Evolutionary conservation across 2,329 filamentous ascomycete species (phyloP), one percentile per base, ranked within the genome.

Genomic region (Fusarium xyrophilum): DNA sequence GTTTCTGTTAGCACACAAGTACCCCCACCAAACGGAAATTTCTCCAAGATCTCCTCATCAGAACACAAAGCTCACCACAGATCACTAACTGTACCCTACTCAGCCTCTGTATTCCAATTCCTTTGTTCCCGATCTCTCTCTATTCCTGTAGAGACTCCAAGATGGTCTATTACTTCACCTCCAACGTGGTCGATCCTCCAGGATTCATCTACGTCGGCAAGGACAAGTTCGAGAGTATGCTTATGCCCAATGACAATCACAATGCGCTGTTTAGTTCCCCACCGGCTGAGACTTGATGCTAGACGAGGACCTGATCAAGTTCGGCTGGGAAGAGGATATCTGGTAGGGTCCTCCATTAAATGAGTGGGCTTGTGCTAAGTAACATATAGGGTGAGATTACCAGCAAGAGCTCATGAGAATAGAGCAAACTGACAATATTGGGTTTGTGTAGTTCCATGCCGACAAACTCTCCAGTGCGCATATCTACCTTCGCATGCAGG

Each of bases 101-200:
- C 48, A 13, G 10, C 23, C 12, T 50, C 21, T 44, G 21, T 32
- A 21, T 19, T 3, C 7, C 12, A 6, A 28, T 21, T 12, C 2
- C 17, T 32, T 12, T 12, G 17, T 36, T 6, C 17, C 10, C 3
- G 12, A 25, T 12, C 17, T 12, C 35, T 19, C 10, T 35, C 9
- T 10, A 2, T 35, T 7, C 2, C 15, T 35, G 3, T 32, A 17
- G 7, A 46, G 1, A 19, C 2, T 2, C 5, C 8, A 15, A 51
- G 5, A 96, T 99, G 96, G 96, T 99, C 47, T 97, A 92, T 82
- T 98, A 98, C 80, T 98, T 96, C 79, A 96, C 89, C 2, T 98
- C 95, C 28, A 95, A 88, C 65, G 88, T 89, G 42, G 93, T 97
- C 39, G 85, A 89, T 15, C 95, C 96, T 4, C 78, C 93, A 33